These are phyloP conservation scores for Salisapilia sapeloensis DNA, from an alignment of 352 stramenopile genomes.

Conservation along the genomic window DNA sequence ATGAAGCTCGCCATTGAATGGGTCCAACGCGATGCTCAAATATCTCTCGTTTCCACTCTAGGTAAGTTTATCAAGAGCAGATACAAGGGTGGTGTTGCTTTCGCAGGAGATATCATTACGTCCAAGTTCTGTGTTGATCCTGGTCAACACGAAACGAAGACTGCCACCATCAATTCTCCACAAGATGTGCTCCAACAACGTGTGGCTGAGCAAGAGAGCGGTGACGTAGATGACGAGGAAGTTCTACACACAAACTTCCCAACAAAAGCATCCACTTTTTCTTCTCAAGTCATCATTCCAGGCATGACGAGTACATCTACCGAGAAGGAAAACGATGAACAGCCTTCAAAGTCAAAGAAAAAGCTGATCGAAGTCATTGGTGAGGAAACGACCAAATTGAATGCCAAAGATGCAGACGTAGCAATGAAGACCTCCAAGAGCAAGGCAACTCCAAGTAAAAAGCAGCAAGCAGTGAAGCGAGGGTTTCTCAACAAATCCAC, in stretches of 20 bases:
- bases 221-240: conserved; percentile 2
- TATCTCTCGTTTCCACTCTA: conserved; percentile 14
- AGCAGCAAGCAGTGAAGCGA: conserved; percentile 31
- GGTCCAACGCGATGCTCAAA: conserved; percentile 46
- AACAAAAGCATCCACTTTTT: background rate
- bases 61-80: conserved; percentile 75
- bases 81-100: conserved; percentile 58
- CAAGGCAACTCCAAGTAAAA: conserved; percentile 7
- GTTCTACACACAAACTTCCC: conserved; percentile 1
- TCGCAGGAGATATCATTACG: conserved; percentile 50
- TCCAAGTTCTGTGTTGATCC: conserved; percentile 52
- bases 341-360: too few species aligned
- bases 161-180: conserved; percentile 6
- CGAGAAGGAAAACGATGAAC: too few species aligned
- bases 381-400: background rate
- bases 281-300: conserved; percentile 4
- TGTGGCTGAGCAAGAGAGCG: conserved; percentile 1
- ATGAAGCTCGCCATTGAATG: conserved; percentile 66
- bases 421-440: background rate
- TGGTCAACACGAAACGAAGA: conserved; percentile 8
- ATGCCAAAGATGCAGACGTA: background rate
- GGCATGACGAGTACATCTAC: conserved; percentile 1
- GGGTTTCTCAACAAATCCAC: conserved; percentile 57
- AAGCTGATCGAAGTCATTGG: conserved; percentile 37
- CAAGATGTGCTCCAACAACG: conserved; percentile 1